Base-by-base conservation (phyloP, 176 grass and related monocot species). In the Ensete glaucum region DNA sequence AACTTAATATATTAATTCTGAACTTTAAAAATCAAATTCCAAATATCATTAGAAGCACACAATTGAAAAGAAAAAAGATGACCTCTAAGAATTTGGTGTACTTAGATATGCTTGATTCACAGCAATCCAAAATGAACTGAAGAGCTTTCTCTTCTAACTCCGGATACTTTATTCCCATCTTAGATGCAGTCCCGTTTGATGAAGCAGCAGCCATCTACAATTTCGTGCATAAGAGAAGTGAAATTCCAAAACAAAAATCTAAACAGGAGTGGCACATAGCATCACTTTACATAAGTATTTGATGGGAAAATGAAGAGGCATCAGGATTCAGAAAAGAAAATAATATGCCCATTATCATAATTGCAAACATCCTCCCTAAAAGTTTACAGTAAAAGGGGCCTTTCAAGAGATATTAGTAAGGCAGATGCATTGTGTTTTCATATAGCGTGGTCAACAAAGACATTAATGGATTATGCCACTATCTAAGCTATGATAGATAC, bases 111-210 rank as follows among this genome's bases (percentile, higher is more conserved):
- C 75, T 89, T 76, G 88, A 81, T 82, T 98, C 95, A 80, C 91
- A 98, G 50, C 76, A 84, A 86, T 98, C 95, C 80, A 89, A 83
- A 76, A 98, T 85, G 83, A 89, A 98, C 88, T 94, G 95, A 85
- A 98, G 88, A 83, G 86, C 83, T 48, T 89, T 50, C 54, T 98
- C 95, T 62, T 98, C 90, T 62, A 94, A 78, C 70, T 94, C 84
- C 70, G 95, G 95, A 76, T 91, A 94, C 72, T 57, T 82, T 27
- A 89, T 60, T 65, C 66, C 63, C 56, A 64, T 54, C 67, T 91
- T 91, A n/a, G 78, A 72, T 48, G 86, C 70, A 75, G 68, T 89
- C 78, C 82, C 91, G 71, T 87, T 87, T 1, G 95, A 91, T 70
- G 95, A 86, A 69, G 86, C 95, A 78, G 75, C 78, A 85, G 88